Evolutionary conservation across 768 basidiomycete species (phyloP), one percentile per base, ranked within the genome.

Genomic region (Hebeloma cylindrosporum): DNA sequence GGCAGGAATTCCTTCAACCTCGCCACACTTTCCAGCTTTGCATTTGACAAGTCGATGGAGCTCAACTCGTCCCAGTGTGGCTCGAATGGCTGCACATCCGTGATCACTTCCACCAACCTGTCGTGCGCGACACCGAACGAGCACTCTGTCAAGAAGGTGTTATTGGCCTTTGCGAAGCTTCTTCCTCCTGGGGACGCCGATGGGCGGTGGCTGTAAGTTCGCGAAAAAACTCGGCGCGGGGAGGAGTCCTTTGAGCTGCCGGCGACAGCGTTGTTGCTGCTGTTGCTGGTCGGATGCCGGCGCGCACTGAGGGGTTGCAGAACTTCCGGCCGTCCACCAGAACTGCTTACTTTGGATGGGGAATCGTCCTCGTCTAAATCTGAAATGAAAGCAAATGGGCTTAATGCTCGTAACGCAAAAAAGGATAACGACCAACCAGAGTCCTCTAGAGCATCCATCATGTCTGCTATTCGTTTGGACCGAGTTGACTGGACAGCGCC

Each of bases 111-210:
- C 2, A 98, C 86, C 4, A 99, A 78, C 33, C 80, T 79, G 61
- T 97, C 95, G 57, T 91, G 90, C n/a, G 93, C 79, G 32, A 97
- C 83, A 11, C 81, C 92, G 61, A 99, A 99, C 30, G 94, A 97
- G 60, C 94, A 97, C 60, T 98, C 94, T 8, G 95, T 98, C 51
- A 98, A 72, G 70, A 95, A 78, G 4, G 78, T 77, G 31, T 61
- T 73, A 51, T 74, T 71, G 18, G 63, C 60, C 40, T 60, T 69
- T 8, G 54, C 56, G 56, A 45, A 58, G 54, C 53, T 60, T 58
- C 50, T 62, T 58, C 51, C 64, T 54, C 45, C 52, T 47, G 42
- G 59, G 61, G 48, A 45, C 22, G 38, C 36, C 40, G 65, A 65
- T 28, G 57, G 54, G 28, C 62, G 68, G 53, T 66, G 68, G 21